Conservation (phyloP, 2,329 filamentous ascomycete genomes). For the Alternaria sp. region DNA sequence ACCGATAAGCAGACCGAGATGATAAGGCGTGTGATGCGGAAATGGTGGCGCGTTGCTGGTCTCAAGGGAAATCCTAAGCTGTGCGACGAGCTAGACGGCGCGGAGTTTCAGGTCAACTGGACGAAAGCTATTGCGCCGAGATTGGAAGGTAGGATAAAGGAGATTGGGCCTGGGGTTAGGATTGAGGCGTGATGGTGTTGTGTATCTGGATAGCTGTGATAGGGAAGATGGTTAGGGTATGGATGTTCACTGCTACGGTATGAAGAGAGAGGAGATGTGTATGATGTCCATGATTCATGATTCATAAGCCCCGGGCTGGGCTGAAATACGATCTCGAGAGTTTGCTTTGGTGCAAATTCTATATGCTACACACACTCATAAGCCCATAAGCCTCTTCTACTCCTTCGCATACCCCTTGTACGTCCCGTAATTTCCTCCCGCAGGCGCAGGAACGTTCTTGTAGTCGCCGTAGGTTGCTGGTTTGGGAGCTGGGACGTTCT, state of each 20-base stretch:
- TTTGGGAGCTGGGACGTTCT: neutral
- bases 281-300: neutral
- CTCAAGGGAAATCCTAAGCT: constrained; percentile 59
- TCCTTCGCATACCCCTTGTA: neutral
- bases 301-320: neutral
- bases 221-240: neutral
- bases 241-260: neutral
- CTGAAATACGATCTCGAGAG: neutral
- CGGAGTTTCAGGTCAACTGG: constrained; percentile 71
- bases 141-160: constrained; percentile 75
- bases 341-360: neutral
- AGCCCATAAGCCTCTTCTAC: neutral
- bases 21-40: constrained; percentile 71
- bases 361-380: neutral
- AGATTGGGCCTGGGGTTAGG: constrained; percentile 19
- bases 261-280: neutral
- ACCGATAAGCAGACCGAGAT: constrained; percentile 59
- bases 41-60: constrained; percentile 74
- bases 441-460: neutral
- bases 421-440: neutral
- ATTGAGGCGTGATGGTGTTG: neutral
- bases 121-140: constrained; percentile 79
- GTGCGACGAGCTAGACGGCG: constrained; percentile 64
- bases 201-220: neutral
- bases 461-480: neutral